Conservation (phyloP, 2,329 filamentous ascomycete genomes). For the Apiospora malaysiana region DNA sequence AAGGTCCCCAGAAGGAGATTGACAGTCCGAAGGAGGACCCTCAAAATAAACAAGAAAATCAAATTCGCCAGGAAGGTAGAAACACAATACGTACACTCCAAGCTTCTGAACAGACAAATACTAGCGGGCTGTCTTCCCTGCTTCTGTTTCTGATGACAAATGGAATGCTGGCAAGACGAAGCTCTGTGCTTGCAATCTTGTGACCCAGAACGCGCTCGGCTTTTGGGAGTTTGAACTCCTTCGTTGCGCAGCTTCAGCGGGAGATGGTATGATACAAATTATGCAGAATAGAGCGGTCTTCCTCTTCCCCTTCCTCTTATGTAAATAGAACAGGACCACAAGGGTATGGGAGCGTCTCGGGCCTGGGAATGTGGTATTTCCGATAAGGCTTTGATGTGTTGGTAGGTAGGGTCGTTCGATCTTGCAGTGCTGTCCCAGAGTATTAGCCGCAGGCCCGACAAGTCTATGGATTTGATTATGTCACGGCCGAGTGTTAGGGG, state of each 20-base stretch:
- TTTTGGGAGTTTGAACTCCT: constrained; percentile 19
- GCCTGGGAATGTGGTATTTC: background rate
- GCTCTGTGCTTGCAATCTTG: constrained; percentile 66
- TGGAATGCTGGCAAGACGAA: constrained; percentile 55
- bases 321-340: background rate
- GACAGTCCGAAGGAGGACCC: background rate
- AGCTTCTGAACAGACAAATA: constrained; percentile 26
- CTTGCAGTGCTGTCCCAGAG: background rate
- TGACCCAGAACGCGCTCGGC: constrained; percentile 26
- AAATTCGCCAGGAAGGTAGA: constrained; percentile 37
- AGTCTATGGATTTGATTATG: background rate
- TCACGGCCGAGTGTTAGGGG: background rate
- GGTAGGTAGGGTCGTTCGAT: background rate
- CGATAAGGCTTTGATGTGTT: background rate
- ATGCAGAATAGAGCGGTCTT: background rate
- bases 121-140: constrained; percentile 11
- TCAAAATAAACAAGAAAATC: constrained; percentile 25
- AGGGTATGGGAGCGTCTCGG: background rate
- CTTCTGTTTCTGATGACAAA: constrained; percentile 22
- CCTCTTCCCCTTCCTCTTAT: constrained; percentile 17
- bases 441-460: background rate
- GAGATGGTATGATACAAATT: constrained; percentile 33
- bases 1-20: background rate
- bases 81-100: constrained; percentile 62
- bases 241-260: constrained; percentile 16